A percentile compares a stretch with the other conserved stretches of the same genome.
phyloP scores from a whole-genome alignment of 1,284 basidiomycete genomes.

The Afroboletus lepidellus region DNA sequence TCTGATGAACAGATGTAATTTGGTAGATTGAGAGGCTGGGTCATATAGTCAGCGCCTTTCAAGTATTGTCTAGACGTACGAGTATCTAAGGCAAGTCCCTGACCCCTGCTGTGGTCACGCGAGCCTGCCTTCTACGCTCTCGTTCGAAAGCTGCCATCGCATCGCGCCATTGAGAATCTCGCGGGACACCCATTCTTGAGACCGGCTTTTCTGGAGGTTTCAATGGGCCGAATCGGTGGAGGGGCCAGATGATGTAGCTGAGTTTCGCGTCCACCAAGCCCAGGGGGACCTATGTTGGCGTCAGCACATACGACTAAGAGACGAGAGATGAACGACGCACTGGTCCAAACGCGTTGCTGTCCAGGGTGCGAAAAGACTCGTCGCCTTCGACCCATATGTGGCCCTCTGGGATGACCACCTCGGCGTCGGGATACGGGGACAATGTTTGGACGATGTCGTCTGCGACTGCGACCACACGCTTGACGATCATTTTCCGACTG shows the following conservation, averaged over 20 bases:
- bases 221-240: constrained; percentile 49
- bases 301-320: neutral
- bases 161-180: constrained; percentile 43
- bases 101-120: constrained; percentile 34
- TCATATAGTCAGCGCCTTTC: too few relatives aligned
- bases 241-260: constrained; percentile 61
- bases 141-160: constrained; percentile 47
- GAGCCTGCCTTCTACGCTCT: constrained; percentile 42
- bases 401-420: constrained; percentile 57
- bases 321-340: constrained; percentile 38
- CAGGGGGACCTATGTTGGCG: constrained; percentile 49
- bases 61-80: neutral
- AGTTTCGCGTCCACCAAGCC: constrained; percentile 64
- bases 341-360: constrained; percentile 73
- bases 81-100: neutral
- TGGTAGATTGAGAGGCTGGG: neutral
- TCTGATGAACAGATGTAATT: neutral
- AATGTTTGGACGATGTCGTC: constrained; percentile 59
- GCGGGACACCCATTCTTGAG: constrained; percentile 20
- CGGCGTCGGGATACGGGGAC: constrained; percentile 63
- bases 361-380: constrained; percentile 48
- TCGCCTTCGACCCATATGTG: constrained; percentile 75
- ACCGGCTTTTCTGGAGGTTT: constrained; percentile 25
- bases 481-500: constrained; percentile 54
- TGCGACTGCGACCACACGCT: constrained; percentile 64